phyloP scores from a whole-genome alignment of 176 grass and related monocot species.

The Bonia amplexicaulis region DNA sequence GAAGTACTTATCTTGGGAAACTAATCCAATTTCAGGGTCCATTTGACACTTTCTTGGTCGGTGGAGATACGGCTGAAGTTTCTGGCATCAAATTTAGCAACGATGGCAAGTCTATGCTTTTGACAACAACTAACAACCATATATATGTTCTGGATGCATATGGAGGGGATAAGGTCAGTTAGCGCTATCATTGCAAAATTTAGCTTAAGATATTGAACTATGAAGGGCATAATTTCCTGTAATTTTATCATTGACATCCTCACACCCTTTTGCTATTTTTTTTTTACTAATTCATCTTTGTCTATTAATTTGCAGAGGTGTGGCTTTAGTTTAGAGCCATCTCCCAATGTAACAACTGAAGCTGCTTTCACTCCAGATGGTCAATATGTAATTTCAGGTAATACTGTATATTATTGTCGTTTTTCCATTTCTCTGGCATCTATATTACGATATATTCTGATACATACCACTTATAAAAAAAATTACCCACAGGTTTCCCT shows the following conservation, averaged over 20 bases:
- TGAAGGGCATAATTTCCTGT: constrained; percentile 2
- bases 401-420: not conserved
- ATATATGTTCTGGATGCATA: constrained; percentile 99
- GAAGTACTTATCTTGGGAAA: constrained; percentile 11
- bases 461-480: constrained; percentile 1
- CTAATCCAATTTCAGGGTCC: constrained; percentile 64
- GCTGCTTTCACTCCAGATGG: constrained; percentile 97
- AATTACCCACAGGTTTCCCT: not conserved
- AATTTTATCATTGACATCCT: not conserved
- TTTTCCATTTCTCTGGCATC: not conserved
- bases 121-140: constrained; percentile 95
- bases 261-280: not conserved
- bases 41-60: constrained; percentile 93
- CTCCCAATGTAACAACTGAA: constrained; percentile 77
- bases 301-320: constrained; percentile 58
- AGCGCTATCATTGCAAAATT: not conserved
- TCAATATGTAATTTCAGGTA: constrained; percentile 90
- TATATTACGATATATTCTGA: not conserved
- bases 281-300: constrained; percentile 7
- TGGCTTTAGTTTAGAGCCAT: constrained; percentile 95
- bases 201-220: not conserved
- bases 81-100: constrained; percentile 99
- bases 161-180: constrained; percentile 80
- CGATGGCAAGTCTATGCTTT: constrained; percentile 93
- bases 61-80: constrained; percentile 93